A percentile compares a stretch with the other conserved stretches of the same genome.
phyloP scores from a whole-genome alignment of 208 protist genomes.

The Trichomonas tenax region DNA sequence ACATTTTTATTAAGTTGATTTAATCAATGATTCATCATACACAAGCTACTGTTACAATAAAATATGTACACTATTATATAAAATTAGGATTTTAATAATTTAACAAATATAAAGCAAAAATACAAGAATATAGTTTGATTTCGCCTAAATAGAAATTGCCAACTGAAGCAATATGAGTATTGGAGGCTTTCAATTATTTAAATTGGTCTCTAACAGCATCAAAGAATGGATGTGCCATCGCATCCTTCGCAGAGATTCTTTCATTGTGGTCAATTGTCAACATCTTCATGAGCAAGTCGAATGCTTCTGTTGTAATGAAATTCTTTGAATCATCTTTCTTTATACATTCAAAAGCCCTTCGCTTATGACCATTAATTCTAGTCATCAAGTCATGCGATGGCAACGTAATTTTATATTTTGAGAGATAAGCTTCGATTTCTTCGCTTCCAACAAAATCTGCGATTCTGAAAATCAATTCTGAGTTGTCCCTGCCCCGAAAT shows the following conservation, averaged over 20 bases:
- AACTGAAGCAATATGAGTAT: too few species aligned
- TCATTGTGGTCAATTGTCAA: background rate
- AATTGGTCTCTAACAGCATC: conserved; percentile 24
- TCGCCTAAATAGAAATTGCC: too few species aligned
- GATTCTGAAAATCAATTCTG: conserved; percentile 87
- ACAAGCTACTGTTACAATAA: too few species aligned
- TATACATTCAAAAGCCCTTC: background rate
- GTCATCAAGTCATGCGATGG: background rate
- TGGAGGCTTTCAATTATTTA: too few species aligned
- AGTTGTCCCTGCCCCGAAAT: conserved; percentile 91
- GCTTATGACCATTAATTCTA: background rate
- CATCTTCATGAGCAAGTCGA: conserved; percentile 5
- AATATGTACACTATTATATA: too few species aligned
- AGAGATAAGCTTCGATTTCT: background rate
- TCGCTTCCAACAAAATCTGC: conserved; percentile 72
- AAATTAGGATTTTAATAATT: too few species aligned
- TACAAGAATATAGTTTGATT: too few species aligned
- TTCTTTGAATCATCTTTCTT: background rate
- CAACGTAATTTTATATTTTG: background rate
- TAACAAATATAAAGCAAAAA: too few species aligned
- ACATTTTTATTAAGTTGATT: too few species aligned
- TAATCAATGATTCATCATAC: too few species aligned
- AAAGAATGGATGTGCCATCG: conserved; percentile 31
- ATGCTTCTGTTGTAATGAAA: background rate
- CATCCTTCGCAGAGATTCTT: conserved; percentile 37